Evolutionary conservation across 331 rosid genomes (phyloP), one percentile per base, ranked within the genome.

Genomic region (Phaseolus coccineus): DNA sequence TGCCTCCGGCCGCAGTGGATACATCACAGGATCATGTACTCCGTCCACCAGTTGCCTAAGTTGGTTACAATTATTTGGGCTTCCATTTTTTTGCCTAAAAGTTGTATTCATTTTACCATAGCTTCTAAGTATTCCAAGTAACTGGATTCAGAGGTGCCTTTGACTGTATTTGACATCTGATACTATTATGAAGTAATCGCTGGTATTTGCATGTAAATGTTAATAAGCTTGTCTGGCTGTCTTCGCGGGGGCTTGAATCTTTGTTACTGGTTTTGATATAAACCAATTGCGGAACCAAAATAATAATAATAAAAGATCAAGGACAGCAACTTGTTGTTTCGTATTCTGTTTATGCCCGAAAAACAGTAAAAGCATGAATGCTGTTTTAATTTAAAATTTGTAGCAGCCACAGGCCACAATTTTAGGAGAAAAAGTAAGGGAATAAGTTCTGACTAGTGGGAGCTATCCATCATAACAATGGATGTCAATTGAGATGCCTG

Each of bases 11-110:
- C 0, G 84, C 98, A 0, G 93, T 93, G 78, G 99, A 96, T 83
- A 96, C 98, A 59, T 96, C 99, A 48, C 97, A 96, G 92, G 99
- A 96, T 87, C 99, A 96, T 63, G 97, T 90, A 5, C 98, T 90
- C 87, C 98, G 99, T 46, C 97, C 99, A 5, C 99, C 99, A 3
- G 99, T 91, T 63, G 99, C 99, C 73, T 96, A 93, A 93, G 81
- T 82, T 15, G 81, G 87, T 80, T 40, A 79, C 76, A 73, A 78
- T 93, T 74, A 30, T 76, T 81, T 82, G 90, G 91, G 89, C 67
- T 75, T 63, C 83, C 73, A 88, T 81, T 86, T 42, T 19, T 73
- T 65, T 82, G 31, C 84, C 83, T 80, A 69, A 87, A 85, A 27
- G n/a, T 70, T 81, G 90, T 79, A 81, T 72, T 85, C 79, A 71